Base-by-base conservation (phyloP, 2,329 filamentous ascomycete genomes). In the Monosporascus sp. region DNA sequence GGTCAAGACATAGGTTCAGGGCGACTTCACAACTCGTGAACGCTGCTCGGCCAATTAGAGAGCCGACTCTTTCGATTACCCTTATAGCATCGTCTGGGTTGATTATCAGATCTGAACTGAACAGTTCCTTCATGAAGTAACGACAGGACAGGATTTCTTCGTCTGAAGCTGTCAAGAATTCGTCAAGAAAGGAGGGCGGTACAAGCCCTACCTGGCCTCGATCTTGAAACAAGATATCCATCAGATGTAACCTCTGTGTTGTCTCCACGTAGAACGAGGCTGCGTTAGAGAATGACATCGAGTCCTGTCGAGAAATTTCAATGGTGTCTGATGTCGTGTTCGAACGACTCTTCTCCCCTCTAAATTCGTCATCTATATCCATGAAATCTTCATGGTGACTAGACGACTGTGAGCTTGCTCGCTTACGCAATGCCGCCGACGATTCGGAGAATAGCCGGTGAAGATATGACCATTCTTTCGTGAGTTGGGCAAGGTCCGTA, bases 1-100 rank as follows among this genome's bases (percentile, higher is more conserved):
- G 73, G 47, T 87, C 82, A 24, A 96, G 76, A 57, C 85, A 87
- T 19, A 85, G 74, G 45, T 79, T 80, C 48, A 91, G 74, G 4
- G 88, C 84, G 20, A 86, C 82, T 71, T 97, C 92, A 56, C 87
- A 93, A 58, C 84, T 83, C 53, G 86, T 83, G 61, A 87, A 87
- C 27, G 83, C 79, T 54, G 84, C 81, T 3, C 77, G 73, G 16
- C 75, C 71, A 22, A 86, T 76, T 7, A 85, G 71, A 0, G 64
- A 65, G 1, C 81, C 82, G 5, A 83, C 64, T 31, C 75, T 74
- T 56, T 80, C 71, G 22, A 86, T 67, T 2, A 86, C 68, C 3
- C 61, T 68, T 9, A 71, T 58, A 2, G 79, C 77, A 56, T 77
- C 74, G 11, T 77, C 74, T 0, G 73, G 67, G 11, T 73, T 70